Base-by-base conservation (phyloP, 2,329 filamentous ascomycete genomes). In the Trichoderma cornu-damae region DNA sequence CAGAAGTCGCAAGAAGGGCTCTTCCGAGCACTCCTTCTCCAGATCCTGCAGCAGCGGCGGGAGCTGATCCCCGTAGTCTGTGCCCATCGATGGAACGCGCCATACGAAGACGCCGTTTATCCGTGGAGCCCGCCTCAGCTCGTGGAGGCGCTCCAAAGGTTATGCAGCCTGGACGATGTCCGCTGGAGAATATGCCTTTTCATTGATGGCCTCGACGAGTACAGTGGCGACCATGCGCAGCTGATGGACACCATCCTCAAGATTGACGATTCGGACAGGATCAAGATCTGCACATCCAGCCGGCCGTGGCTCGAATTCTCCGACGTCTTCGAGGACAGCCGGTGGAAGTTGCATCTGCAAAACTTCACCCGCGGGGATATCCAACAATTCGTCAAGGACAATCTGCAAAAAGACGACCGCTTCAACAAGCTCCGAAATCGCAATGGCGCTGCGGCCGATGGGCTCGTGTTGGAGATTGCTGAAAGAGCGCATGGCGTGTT, bases 161-260 rank as follows among this genome's bases (percentile, higher is more conserved):
- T 46, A 6, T 6, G 9, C 12, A 9, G 12, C 49, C 30, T 47
- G 4, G 22, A 53, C 4, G 9, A 32, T 1, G 32, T 20, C 2
- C 51, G 16, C 8, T 30, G 24, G 7, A 55, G 43, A 1, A 34
- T 62, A 1, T 65, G 63, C 20, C 38, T 65, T 20, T 63, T 65
- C 22, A 58, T 65, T 1, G 63, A 64, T 46, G 62, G 61, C 0
- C 37, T 65, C 0, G 61, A 66, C 18, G 62, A 66, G 28, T 64
- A 49, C 20, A 18, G 51, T 0, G 61, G 58, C 1, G 52, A 66
- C 5, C 55, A 62, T 18, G 5, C 55, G 1, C 46, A 61, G 1
- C 6, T 66, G 0, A 57, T 47, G 8, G 24, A 60, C 4, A 11
- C 28, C 1, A 57, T 65, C 2, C 20, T 18, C 4, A 24, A 44